Evolutionary conservation across 164 flowering plant species (phyloP).

Genomic region (Litsea cubeba): DNA sequence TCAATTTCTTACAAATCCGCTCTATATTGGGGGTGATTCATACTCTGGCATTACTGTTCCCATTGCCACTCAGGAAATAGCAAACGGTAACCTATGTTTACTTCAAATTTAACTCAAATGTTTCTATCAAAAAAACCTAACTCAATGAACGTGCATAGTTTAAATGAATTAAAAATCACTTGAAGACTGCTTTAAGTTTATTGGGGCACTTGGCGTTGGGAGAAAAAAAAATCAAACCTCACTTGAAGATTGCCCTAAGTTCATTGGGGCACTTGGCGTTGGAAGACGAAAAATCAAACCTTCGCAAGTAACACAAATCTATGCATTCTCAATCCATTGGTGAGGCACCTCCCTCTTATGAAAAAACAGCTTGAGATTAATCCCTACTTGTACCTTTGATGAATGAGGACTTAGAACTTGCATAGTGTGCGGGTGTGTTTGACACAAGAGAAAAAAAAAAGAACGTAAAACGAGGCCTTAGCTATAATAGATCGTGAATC

Average conservation of each 20-base stretch:
- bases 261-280: background rate
- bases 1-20: conserved; percentile 21
- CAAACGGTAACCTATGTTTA: conserved; percentile 16
- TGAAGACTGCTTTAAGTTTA: background rate
- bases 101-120: background rate
- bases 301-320: too few relatives aligned
- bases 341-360: background rate
- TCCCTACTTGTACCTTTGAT: background rate
- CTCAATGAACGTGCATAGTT: background rate
- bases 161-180: background rate
- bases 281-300: background rate
- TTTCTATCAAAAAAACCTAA: too few relatives aligned
- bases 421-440: background rate
- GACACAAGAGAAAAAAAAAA: too few relatives aligned
- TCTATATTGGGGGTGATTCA: conserved; percentile 34
- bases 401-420: background rate
- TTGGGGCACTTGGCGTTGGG: background rate
- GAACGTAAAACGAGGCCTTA: background rate
- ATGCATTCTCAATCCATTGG: background rate
- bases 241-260: background rate
- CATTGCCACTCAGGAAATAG: conserved; percentile 14
- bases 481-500: background rate
- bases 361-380: background rate
- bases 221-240: background rate
- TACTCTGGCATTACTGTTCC: conserved; percentile 30